Evolutionary conservation across 768 basidiomycete genomes (phyloP).

Genomic region (Russula vinacea): DNA sequence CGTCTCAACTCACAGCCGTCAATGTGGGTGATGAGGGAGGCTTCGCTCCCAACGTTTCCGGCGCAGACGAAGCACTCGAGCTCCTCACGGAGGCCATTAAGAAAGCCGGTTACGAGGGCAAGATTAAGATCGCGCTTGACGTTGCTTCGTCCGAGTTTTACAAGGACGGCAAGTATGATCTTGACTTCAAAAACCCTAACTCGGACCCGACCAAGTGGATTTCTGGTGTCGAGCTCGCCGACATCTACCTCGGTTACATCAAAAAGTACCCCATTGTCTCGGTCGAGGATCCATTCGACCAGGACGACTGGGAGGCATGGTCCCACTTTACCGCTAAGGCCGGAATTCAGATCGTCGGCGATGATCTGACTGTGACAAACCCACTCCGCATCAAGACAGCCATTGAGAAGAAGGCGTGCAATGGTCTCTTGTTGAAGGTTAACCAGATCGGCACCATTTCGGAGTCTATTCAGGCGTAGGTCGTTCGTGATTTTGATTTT

Average conservation of each 20-base stretch:
- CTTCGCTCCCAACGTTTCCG: slow-evolving; percentile 96
- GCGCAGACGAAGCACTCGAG: slow-evolving; percentile 96
- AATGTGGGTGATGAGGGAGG: slow-evolving; percentile 99
- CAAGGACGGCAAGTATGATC: slow-evolving; percentile 99
- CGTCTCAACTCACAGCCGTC: slow-evolving; percentile 58
- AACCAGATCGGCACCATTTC: slow-evolving; percentile 99
- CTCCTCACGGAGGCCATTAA: slow-evolving; percentile 94
- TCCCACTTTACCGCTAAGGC: slow-evolving; percentile 78
- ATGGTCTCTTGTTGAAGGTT: slow-evolving; percentile 96
- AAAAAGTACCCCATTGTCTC: slow-evolving; percentile 96
- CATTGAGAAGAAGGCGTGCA: slow-evolving; percentile 99
- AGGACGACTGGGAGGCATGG: slow-evolving; percentile 99
- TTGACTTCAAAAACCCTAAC: slow-evolving; percentile 99
- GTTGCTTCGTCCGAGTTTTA: slow-evolving; percentile 99
- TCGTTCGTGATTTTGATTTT: slow-evolving; percentile 28
- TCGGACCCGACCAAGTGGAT: slow-evolving; percentile 97
- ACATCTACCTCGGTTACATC: slow-evolving; percentile 81
- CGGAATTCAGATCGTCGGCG: slow-evolving; percentile 88
- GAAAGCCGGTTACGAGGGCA: slow-evolving; percentile 97
- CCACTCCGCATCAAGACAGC: slow-evolving; percentile 95
- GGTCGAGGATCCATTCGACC: slow-evolving; percentile 98
- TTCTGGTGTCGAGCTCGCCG: slow-evolving; percentile 86
- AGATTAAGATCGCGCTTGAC: slow-evolving; percentile 97
- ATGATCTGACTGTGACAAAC: slow-evolving; percentile 98
- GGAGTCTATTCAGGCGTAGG: slow-evolving; percentile 97